Evolutionary conservation across 768 basidiomycete species (phyloP).

Genomic region (Boletellus sp.): DNA sequence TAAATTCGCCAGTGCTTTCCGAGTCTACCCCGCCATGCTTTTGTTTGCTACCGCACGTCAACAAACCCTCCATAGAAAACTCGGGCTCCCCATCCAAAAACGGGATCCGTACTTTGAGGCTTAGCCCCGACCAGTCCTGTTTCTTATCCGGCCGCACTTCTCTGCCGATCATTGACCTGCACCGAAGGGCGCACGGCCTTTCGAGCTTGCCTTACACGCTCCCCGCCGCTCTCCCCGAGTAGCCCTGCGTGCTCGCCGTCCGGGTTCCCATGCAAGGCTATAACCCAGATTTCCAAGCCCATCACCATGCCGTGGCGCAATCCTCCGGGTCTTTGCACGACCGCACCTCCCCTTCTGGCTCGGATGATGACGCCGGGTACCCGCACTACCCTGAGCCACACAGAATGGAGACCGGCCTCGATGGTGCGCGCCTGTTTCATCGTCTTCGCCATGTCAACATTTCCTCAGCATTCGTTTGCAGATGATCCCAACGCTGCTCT

Average conservation of each 20-base stretch:
- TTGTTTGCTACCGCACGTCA: conserved; percentile 28
- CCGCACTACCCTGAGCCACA: conserved; percentile 29
- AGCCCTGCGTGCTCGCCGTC: conserved; percentile 3
- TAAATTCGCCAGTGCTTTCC: conserved; percentile 27
- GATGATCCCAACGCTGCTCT: conserved; percentile 46
- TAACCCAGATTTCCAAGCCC: conserved; percentile 18
- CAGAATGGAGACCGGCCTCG: conserved; percentile 42
- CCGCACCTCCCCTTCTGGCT: conserved; percentile 51
- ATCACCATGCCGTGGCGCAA: conserved; percentile 28
- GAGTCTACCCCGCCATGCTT: conserved; percentile 33
- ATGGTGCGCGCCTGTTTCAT: conserved; percentile 39
- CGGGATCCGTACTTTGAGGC: conserved; percentile 11
- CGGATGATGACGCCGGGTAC: conserved; percentile 49
- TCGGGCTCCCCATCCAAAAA: conserved; percentile 15
- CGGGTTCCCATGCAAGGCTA: conserved; percentile 29
- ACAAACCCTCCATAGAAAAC: conserved; percentile 25
- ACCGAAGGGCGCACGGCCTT: conserved; percentile 8
- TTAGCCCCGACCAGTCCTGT: conserved; percentile 21
- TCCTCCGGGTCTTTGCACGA: conserved; percentile 35
- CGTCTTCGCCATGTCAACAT: conserved; percentile 9
- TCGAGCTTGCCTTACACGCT: conserved; percentile 7
- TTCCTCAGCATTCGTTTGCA: conserved; percentile 16
- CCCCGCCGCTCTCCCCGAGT: not conserved
- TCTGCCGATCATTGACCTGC: conserved; percentile 28
- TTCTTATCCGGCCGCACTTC: conserved; percentile 24